Evolutionary conservation across 2,329 filamentous ascomycete genomes (phyloP).

Genomic region (Stagonosporopsis vannaccii): DNA sequence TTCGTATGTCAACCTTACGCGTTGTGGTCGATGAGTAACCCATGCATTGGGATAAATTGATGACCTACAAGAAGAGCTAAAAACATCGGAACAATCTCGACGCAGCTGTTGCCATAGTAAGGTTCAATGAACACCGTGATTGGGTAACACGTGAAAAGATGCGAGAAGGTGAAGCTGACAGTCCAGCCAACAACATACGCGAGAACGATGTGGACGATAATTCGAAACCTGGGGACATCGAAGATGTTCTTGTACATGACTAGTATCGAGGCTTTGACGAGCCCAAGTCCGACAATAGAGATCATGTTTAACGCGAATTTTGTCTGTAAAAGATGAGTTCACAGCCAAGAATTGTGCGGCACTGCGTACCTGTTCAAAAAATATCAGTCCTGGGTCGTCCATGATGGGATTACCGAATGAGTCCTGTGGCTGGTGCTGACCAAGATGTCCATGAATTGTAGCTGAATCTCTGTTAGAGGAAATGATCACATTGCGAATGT

Average conservation of each 20-base stretch:
- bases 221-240: slow-evolving; percentile 27
- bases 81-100: slow-evolving; percentile 34
- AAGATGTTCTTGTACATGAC: slow-evolving; percentile 43
- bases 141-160: slow-evolving; percentile 40
- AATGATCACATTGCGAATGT: not conserved
- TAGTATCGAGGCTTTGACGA: slow-evolving; percentile 41
- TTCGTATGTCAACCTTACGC: not conserved
- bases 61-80: slow-evolving; percentile 27
- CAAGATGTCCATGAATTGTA: slow-evolving; percentile 31
- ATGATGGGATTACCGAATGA: slow-evolving; percentile 27
- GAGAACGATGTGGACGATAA: slow-evolving; percentile 30
- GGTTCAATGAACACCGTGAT: slow-evolving; percentile 38
- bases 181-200: slow-evolving; percentile 34
- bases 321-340: slow-evolving; percentile 20
- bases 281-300: slow-evolving; percentile 35
- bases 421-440: slow-evolving; percentile 31
- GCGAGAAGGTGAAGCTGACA: slow-evolving; percentile 31
- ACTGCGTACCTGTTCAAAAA: slow-evolving; percentile 30
- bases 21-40: not conserved
- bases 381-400: slow-evolving; percentile 34
- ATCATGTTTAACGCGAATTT: slow-evolving; percentile 39
- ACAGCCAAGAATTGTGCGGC: not conserved
- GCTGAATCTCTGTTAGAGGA: slow-evolving; percentile 14
- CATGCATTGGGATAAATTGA: not conserved
- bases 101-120: slow-evolving; percentile 34